Conservation (phyloP, 2,329 filamentous ascomycete species). For the Curvularia eragrostidis region DNA sequence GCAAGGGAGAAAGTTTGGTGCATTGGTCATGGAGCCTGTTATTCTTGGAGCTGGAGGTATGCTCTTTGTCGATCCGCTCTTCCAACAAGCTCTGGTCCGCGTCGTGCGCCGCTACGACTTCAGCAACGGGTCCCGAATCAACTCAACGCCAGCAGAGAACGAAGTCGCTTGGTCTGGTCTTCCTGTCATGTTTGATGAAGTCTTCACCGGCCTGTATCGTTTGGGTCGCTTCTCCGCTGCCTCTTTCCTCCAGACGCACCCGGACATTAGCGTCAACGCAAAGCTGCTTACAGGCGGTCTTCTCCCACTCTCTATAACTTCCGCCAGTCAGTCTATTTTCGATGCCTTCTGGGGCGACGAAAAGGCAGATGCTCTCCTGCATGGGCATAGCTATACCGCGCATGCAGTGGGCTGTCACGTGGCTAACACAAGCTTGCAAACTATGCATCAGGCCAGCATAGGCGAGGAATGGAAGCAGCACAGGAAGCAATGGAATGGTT, state of each 20-base stretch:
- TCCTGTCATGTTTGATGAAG: conserved; percentile 83
- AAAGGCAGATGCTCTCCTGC: conserved; percentile 79
- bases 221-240: conserved; percentile 75
- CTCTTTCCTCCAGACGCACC: conserved; percentile 70
- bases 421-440: conserved; percentile 69
- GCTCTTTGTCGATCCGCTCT: conserved; percentile 83
- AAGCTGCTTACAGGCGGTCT: conserved; percentile 84
- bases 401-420: conserved; percentile 83
- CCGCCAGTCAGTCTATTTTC: conserved; percentile 77
- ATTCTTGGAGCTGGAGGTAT: conserved; percentile 84
- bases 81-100: conserved; percentile 74
- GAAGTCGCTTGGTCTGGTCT: conserved; percentile 70
- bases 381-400: conserved; percentile 87
- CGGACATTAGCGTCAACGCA: conserved; percentile 81
- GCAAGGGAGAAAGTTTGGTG: conserved; percentile 73
- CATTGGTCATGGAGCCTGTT: conserved; percentile 80
- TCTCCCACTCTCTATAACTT: conserved; percentile 76
- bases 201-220: conserved; percentile 85
- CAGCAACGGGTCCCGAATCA: conserved; percentile 28
- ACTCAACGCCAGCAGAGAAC: not conserved
- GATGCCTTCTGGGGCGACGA: conserved; percentile 72
- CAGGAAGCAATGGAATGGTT: conserved; percentile 3
- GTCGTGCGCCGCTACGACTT: conserved; percentile 70
- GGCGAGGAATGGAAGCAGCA: conserved; percentile 6
- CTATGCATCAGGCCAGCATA: conserved; percentile 53